Percentiles rank a stretch among this genome's conserved stretches.
Evolutionary conservation across 2,329 filamentous ascomycete species (phyloP).

Genomic region (Clonostachys byssicola): DNA sequence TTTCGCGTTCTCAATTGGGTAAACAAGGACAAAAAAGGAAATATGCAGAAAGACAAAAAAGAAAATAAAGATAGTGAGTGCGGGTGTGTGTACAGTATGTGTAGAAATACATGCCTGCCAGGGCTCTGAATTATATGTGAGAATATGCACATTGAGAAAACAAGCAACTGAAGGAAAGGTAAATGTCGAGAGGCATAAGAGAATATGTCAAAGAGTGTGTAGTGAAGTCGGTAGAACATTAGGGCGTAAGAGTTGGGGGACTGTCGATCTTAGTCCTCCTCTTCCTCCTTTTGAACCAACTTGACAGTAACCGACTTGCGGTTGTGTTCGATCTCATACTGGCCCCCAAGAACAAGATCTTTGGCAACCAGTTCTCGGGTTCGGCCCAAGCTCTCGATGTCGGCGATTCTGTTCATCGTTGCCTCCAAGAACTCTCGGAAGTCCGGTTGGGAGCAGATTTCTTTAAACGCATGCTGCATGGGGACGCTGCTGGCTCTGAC

Average conservation of each 20-base stretch:
- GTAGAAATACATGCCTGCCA: too few relatives aligned
- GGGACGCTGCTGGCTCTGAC: slow-evolving; percentile 93
- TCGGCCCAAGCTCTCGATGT: slow-evolving; percentile 87
- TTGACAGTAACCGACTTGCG: slow-evolving; percentile 34
- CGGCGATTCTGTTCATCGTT: slow-evolving; percentile 81
- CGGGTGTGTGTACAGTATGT: too few relatives aligned
- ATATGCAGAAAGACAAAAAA: not conserved
- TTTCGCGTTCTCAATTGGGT: not conserved
- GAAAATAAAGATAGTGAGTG: not conserved
- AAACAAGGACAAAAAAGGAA: not conserved
- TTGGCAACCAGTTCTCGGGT: slow-evolving; percentile 96
- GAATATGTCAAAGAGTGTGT: too few relatives aligned
- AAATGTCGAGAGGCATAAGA: not conserved
- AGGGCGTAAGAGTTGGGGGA: too few relatives aligned
- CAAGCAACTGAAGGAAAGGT: not conserved
- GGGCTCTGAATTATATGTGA: not conserved
- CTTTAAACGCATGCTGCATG: slow-evolving; percentile 88
- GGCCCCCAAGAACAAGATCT: slow-evolving; percentile 81
- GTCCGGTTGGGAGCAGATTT: slow-evolving; percentile 71
- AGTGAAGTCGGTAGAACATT: too few relatives aligned
- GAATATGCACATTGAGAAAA: not conserved
- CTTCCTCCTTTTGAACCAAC: slow-evolving; percentile 35
- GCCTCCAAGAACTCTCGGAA: slow-evolving; percentile 81
- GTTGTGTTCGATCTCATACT: slow-evolving; percentile 60
- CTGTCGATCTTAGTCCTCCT: slow-evolving; percentile 6